Percentiles rank a stretch among this genome's conserved stretches.
Conservation (phyloP, 1,284 basidiomycete species). For the Neonothopanus nambi region DNA sequence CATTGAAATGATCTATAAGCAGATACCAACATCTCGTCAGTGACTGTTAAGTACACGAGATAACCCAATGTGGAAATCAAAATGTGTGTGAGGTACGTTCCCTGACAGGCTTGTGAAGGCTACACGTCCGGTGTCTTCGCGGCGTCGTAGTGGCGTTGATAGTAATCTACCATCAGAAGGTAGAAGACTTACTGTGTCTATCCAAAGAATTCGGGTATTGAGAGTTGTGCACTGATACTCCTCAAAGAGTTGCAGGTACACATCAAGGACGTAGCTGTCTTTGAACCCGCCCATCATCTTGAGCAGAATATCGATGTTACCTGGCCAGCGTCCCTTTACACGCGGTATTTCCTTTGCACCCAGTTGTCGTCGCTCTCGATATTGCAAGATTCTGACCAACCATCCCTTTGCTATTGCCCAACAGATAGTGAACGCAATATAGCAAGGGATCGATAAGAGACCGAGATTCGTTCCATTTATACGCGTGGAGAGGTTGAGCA, state of each 20-base stretch:
- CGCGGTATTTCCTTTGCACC: constrained; percentile 53
- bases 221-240: constrained; percentile 69
- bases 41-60: neutral
- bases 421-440: constrained; percentile 40
- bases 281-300: constrained; percentile 54
- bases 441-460: constrained; percentile 33
- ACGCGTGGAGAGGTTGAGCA: constrained; percentile 32
- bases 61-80: neutral
- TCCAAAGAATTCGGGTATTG: constrained; percentile 65
- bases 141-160: too few relatives aligned
- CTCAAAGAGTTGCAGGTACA: constrained; percentile 63
- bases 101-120: too few relatives aligned
- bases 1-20: constrained; percentile 65
- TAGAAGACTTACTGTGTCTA: constrained; percentile 52
- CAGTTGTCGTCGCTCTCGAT: constrained; percentile 43
- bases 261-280: constrained; percentile 59
- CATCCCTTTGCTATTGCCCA: constrained; percentile 39
- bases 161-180: neutral
- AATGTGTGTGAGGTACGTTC: neutral
- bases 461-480: constrained; percentile 29
- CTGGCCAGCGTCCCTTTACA: constrained; percentile 70
- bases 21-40: too few relatives aligned
- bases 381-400: constrained; percentile 36
- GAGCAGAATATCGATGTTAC: constrained; percentile 68
- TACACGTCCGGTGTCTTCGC: neutral